phyloP scores from a whole-genome alignment of 2,329 filamentous ascomycete genomes.

The Aspergillus udagawae region DNA sequence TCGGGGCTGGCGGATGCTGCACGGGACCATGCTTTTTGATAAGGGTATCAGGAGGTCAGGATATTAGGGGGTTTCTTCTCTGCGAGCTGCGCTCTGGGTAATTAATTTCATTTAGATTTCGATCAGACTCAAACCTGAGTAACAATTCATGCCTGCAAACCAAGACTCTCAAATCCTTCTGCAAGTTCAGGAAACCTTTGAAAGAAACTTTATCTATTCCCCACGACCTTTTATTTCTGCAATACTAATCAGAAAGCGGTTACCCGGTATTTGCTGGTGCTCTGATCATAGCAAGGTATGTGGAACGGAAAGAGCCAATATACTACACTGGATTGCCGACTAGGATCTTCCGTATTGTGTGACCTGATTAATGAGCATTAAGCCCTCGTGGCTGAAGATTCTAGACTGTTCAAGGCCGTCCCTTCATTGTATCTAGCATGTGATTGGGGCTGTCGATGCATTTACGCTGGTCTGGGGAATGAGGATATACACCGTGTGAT shows the following conservation, averaged over 20 bases:
- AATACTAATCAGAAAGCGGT: background rate
- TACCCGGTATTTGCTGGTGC: background rate
- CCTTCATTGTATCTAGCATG: too few relatives aligned
- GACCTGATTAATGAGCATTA: background rate
- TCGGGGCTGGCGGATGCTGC: slow-evolving; percentile 17
- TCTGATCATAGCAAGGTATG: background rate
- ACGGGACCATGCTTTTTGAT: background rate
- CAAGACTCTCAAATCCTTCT: background rate
- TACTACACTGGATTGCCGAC: background rate
- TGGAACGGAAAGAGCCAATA: background rate
- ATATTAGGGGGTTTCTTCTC: background rate
- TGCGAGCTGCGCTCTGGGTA: background rate
- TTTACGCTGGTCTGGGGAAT: too few relatives aligned
- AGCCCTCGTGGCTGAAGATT: background rate
- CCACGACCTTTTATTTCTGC: background rate
- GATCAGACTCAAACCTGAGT: background rate
- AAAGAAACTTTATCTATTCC: background rate
- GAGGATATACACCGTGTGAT: too few relatives aligned
- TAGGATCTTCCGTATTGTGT: background rate
- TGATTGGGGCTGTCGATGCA: too few relatives aligned
- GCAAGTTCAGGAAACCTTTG: background rate
- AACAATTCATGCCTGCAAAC: background rate
- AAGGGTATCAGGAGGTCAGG: background rate
- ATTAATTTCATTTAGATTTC: background rate
- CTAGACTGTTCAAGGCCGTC: background rate